Evolutionary conservation across 257 asterid species (phyloP), one percentile per base, ranked within the genome.

Genomic region (Agastache rugosa): DNA sequence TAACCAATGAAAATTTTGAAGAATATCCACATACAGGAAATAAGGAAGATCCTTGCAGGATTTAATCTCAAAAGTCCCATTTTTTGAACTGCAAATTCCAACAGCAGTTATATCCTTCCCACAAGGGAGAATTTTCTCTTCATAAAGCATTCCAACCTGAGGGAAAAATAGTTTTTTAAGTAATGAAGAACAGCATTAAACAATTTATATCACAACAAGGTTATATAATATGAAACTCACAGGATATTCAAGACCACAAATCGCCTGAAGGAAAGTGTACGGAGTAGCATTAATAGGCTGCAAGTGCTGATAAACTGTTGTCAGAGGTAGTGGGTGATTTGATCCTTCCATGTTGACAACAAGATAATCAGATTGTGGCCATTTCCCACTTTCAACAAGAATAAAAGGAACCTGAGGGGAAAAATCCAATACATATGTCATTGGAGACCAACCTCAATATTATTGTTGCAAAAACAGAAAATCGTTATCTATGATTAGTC

Each of bases 331-430:
- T 5, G 86, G 90, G 79, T 95, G 99, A 15, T 67, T 77, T 78
- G 98, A 92, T 74, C 97, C 97, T 70, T 88, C 93, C 98, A 92
- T 83, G 87, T 90, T 87, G 60, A 95, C 96, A 48, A 80, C 58
- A 64, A 90, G 77, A 88, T 85, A 87, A 73, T 83, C 90, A 65
- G 96, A 83, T 23, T 73, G 86, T 1, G 93, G 87, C 87, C 84
- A 67, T 42, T 84, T 84, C 66, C 86, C 91, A 19, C 74, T 78
- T 69, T 90, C 96, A 76, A 86, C 90, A 75, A 95, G 89, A 80
- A 89, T 50, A 82, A 92, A 95, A 1, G 98, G 98, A 79, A 92
- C 99, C 98, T 95, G 88, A 58, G 42, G 22, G 71, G 56, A 69
- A 65, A 69, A 65, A 47, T 6, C 31, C 31, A 53, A 61, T 37